Evolutionary conservation across 495 filamentous ascomycete genomes (phyloP), one percentile per base, ranked within the genome.

Genomic region (Niebla homalea): DNA sequence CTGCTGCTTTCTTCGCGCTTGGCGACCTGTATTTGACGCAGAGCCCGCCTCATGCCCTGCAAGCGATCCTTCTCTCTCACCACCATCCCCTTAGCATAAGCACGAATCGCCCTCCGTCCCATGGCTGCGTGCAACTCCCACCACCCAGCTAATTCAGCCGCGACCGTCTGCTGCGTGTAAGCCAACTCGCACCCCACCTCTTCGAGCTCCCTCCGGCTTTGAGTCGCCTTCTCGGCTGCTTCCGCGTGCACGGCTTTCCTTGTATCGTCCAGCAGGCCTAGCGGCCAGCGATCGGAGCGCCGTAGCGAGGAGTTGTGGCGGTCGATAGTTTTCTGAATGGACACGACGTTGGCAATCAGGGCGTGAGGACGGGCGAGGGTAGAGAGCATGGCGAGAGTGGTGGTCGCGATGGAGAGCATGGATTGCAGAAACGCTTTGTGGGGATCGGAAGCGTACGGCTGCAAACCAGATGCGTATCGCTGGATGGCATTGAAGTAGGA

Each of bases 121-220:
- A 87, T 75, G 55, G 77, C 78, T 56, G 83, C 87, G 46, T 89
- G 80, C 70, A 86, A 78, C 14, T 92, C 87, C 58, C 94, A 86
- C 84, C 90, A 97, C 2, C 87, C 89, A 1, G 92, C 90, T 51
- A 99, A 62, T 63, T 99, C 93, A 7, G 79, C 72, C 12, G 93
- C 90, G 5, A 96, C 89, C 10, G 89, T 86, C 63, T 89, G 85
- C 66, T 95, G 89, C 45, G 89, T 95, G 62, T 93, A 96, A 32
- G 85, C 69, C 18, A 99, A 64, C 60, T 99, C 93, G 43, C 77
- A 76, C 0, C 81, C 80, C 16, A 94, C 62, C 21, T 70, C 71
- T 32, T 78, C 71, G 8, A 84, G 67, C 56, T 95, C 85, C 16
- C 69, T 62, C 53, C 82, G 73, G 14, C 72, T 74, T 21, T 77